A percentile compares a stretch with the other conserved stretches of the same genome.
Evolutionary conservation across 495 filamentous ascomycete species (phyloP).

Genomic region (Neurospora discreta): DNA sequence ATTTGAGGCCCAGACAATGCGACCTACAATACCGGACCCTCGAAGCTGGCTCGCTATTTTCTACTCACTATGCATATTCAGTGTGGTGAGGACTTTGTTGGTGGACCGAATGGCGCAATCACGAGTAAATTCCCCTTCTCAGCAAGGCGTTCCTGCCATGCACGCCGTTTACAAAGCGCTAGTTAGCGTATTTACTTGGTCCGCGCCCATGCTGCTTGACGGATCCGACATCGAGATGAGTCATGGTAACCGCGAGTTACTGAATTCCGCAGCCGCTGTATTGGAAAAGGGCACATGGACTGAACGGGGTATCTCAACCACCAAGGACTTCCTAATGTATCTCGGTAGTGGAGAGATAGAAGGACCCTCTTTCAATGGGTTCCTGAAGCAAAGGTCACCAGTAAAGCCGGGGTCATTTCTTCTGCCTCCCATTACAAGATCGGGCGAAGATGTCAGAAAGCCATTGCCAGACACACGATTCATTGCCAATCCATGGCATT

Average conservation of each 20-base stretch:
- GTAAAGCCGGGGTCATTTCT: slow-evolving; percentile 16
- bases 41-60: slow-evolving; percentile 37
- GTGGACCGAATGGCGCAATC: slow-evolving; percentile 31
- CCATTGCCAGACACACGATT: slow-evolving; percentile 33
- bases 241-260: slow-evolving; percentile 25
- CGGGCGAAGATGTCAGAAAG: slow-evolving; percentile 25
- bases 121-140: slow-evolving; percentile 20
- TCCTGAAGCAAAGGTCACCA: slow-evolving; percentile 31
- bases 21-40: slow-evolving; percentile 23
- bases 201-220: slow-evolving; percentile 33
- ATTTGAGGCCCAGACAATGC: slow-evolving; percentile 31
- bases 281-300: slow-evolving; percentile 32
- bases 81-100: slow-evolving; percentile 35
- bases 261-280: slow-evolving; percentile 19
- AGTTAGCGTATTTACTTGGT: slow-evolving; percentile 31
- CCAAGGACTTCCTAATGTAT: slow-evolving; percentile 32
- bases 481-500: slow-evolving; percentile 26
- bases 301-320: slow-evolving; percentile 29
- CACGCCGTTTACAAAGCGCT: slow-evolving; percentile 37
- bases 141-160: slow-evolving; percentile 26
- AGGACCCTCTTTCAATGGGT: slow-evolving; percentile 30
- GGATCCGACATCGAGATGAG: slow-evolving; percentile 21
- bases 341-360: slow-evolving; percentile 34
- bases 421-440: slow-evolving; percentile 22
- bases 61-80: slow-evolving; percentile 39